Percentiles rank a stretch among this genome's conserved stretches.
phyloP scores from a whole-genome alignment of 495 filamentous ascomycete genomes.

The Pyrenula aspistea region DNA sequence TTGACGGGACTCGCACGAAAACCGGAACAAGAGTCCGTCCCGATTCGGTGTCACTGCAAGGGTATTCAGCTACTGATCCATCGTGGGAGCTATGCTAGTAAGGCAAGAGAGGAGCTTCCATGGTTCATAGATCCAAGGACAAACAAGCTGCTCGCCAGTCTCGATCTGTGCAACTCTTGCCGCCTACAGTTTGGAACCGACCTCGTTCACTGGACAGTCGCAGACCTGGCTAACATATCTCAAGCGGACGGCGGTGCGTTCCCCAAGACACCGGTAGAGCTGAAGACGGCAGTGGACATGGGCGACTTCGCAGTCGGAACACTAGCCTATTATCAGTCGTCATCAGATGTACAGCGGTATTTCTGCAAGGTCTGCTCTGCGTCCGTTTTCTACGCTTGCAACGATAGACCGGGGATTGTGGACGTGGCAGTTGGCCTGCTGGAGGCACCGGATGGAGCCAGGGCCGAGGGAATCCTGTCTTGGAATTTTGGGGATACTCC shows the following conservation, averaged over 20 bases:
- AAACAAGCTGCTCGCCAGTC: conserved; percentile 11
- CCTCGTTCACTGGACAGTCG: conserved; percentile 33
- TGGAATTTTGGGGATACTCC: conserved; percentile 12
- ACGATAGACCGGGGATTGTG: conserved; percentile 28
- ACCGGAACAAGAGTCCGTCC: background rate
- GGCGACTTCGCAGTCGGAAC: conserved; percentile 28
- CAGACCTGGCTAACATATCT: conserved; percentile 1
- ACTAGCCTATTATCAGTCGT: conserved; percentile 31
- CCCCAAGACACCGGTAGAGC: background rate
- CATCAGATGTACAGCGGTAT: conserved; percentile 30
- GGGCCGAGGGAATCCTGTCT: conserved; percentile 31
- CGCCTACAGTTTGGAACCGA: conserved; percentile 31
- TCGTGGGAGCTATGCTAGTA: background rate
- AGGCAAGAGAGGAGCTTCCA: background rate
- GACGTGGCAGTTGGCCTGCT: conserved; percentile 40
- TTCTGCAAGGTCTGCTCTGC: conserved; percentile 43
- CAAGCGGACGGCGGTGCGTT: conserved; percentile 11
- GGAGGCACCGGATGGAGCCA: conserved; percentile 30
- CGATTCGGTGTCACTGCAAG: background rate
- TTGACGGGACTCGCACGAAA: background rate
- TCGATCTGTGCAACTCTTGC: conserved; percentile 41
- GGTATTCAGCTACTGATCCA: background rate
- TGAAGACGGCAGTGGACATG: conserved; percentile 1
- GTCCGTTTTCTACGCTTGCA: conserved; percentile 32
- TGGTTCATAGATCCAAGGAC: background rate